phyloP scores from a whole-genome alignment of 306 rosid genomes.

The Vicia sativa region DNA sequence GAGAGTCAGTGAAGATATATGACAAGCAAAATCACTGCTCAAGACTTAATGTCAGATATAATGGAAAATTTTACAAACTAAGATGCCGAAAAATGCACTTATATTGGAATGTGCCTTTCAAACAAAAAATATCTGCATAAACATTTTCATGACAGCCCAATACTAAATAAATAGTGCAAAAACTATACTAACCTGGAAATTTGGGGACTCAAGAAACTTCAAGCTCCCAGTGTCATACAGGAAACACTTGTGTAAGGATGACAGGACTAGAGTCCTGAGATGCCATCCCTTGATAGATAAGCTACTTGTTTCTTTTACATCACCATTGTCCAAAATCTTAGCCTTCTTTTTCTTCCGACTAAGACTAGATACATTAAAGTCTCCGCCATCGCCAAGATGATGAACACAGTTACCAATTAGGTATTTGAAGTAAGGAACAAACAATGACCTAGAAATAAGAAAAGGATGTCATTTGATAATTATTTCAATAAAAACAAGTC shows the following conservation, averaged over 20 bases:
- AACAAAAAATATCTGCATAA: not conserved
- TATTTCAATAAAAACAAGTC: too few relatives aligned
- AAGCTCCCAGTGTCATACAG: constrained; percentile 78
- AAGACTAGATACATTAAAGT: constrained; percentile 44
- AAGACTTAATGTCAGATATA: not conserved
- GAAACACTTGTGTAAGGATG: constrained; percentile 87
- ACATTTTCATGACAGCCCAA: not conserved
- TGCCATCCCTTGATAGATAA: constrained; percentile 69
- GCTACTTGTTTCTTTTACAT: constrained; percentile 41
- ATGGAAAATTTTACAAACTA: not conserved
- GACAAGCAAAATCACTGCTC: constrained; percentile 3
- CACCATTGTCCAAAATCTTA: constrained; percentile 52
- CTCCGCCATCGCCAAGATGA: constrained; percentile 61
- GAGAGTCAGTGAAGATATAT: constrained; percentile 33
- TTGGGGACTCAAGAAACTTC: constrained; percentile 81
- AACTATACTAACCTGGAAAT: constrained; percentile 70
- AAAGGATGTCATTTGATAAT: too few relatives aligned
- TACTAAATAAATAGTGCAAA: not conserved
- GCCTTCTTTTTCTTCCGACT: constrained; percentile 76
- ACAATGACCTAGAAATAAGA: too few relatives aligned
- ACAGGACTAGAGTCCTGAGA: constrained; percentile 70
- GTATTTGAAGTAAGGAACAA: constrained; percentile 45
- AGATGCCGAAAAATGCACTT: not conserved
- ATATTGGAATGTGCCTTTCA: not conserved
- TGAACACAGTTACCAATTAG: constrained; percentile 72